These are phyloP conservation scores for Termitomyces sp. DNA, from an alignment of 1,284 basidiomycete species.

Conservation along the genomic window DNA sequence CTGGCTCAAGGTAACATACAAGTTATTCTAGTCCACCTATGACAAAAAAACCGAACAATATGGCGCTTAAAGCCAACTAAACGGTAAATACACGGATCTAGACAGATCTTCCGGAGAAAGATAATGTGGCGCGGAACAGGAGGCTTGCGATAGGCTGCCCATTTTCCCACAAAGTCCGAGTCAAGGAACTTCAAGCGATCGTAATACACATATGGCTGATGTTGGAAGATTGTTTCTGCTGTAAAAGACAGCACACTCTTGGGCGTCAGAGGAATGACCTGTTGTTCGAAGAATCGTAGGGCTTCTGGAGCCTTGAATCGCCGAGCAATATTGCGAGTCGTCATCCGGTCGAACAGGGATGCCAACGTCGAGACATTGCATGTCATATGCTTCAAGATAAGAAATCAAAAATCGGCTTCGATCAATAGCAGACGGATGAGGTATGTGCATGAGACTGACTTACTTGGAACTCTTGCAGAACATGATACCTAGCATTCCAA, in stretches of 20 bases:
- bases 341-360: slow-evolving; percentile 5
- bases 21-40: too few relatives aligned
- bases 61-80: not conserved
- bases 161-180: not conserved
- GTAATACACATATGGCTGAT: not conserved
- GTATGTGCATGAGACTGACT: not conserved
- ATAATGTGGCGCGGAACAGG: not conserved
- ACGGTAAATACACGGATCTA: not conserved
- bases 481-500: slow-evolving; percentile 18
- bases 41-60: not conserved
- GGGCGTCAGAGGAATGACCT: not conserved
- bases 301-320: slow-evolving; percentile 25
- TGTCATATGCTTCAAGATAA: slow-evolving; percentile 15
- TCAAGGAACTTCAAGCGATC: slow-evolving; percentile 6
- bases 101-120: not conserved
- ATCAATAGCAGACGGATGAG: not conserved
- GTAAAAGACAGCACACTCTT: not conserved
- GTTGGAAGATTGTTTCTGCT: not conserved
- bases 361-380: not conserved
- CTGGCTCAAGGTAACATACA: too few relatives aligned
- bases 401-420: not conserved
- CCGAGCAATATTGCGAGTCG: slow-evolving; percentile 14
- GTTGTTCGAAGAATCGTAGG: slow-evolving; percentile 20
- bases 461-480: slow-evolving; percentile 16
- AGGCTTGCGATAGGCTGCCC: slow-evolving; percentile 2